Conservation (phyloP, 495 filamentous ascomycete species). For the Echria macrotheca region DNA sequence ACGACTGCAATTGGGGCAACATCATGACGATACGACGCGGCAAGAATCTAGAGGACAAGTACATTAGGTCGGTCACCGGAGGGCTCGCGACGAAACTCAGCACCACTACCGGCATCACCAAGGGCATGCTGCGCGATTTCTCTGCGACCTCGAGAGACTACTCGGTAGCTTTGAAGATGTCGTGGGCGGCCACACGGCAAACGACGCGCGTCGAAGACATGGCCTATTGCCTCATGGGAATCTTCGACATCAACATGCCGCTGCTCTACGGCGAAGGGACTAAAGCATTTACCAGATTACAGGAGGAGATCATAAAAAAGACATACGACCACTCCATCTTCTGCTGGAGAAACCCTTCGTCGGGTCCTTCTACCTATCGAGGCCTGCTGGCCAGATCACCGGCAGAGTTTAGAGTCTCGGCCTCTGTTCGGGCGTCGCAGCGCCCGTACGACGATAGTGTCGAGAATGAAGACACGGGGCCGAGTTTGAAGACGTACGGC, state of each 20-base stretch:
- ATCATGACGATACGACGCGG: background rate
- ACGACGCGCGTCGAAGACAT: too few species aligned
- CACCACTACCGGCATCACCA: background rate
- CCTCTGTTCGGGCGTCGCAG: background rate
- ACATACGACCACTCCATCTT: background rate
- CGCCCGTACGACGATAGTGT: background rate
- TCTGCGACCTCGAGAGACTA: background rate
- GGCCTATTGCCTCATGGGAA: slow-evolving; percentile 16
- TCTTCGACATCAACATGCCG: slow-evolving; percentile 17
- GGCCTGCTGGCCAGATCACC: background rate
- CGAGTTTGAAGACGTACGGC: background rate
- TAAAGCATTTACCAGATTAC: slow-evolving; percentile 13
- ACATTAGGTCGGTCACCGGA: background rate
- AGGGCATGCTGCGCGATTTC: background rate
- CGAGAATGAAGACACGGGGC: background rate
- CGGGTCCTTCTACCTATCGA: background rate
- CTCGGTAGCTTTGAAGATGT: slow-evolving; percentile 3
- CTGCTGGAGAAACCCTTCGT: background rate
- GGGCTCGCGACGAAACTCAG: background rate
- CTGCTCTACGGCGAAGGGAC: slow-evolving; percentile 12
- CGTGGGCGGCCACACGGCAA: slow-evolving; percentile 4
- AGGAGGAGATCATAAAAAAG: slow-evolving; percentile 13
- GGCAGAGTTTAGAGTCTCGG: background rate
- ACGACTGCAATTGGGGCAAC: too few species aligned
- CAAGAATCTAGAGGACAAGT: background rate